phyloP scores from a whole-genome alignment of 164 flowering plant genomes.

The Malania oleifera region DNA sequence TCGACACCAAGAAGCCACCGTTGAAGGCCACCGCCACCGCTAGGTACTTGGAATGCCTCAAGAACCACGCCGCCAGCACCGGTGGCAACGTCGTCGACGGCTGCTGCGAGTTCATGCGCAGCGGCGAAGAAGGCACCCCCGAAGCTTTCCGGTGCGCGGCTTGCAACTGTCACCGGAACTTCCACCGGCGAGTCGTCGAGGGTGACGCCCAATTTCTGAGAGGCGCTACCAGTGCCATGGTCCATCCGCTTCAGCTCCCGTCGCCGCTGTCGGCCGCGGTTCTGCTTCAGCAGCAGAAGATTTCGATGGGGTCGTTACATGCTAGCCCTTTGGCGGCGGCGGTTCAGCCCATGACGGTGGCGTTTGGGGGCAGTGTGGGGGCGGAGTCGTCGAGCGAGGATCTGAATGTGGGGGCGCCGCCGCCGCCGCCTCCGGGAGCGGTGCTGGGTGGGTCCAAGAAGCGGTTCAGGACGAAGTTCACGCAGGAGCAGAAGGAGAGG shows the following conservation, averaged over 20 bases:
- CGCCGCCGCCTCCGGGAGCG: constrained; percentile 10
- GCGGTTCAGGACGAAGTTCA: constrained; percentile 38
- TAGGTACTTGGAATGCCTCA: constrained; percentile 36
- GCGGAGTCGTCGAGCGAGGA: constrained; percentile 38
- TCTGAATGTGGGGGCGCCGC: constrained; percentile 15
- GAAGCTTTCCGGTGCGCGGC: constrained; percentile 38
- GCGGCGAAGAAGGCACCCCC: constrained; percentile 31
- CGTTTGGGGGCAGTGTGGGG: constrained; percentile 24
- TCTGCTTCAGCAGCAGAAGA: constrained; percentile 11
- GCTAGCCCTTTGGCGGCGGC: constrained; percentile 12
- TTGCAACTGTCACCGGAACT: constrained; percentile 43
- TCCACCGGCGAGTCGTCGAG: constrained; percentile 34
- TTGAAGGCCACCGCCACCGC: constrained; percentile 2
- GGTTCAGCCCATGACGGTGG: constrained; percentile 28
- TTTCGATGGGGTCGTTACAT: constrained; percentile 12
- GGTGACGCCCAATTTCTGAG: constrained; percentile 21
- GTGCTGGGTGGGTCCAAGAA: constrained; percentile 29
- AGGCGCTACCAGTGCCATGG: constrained; percentile 1
- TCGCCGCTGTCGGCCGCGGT: constrained; percentile 19
- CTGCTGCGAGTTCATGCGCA: constrained; percentile 47
- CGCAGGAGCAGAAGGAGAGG: constrained; percentile 34
- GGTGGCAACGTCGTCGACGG: constrained; percentile 37
- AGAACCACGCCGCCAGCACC: constrained; percentile 39
- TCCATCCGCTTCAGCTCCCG: constrained; percentile 23
- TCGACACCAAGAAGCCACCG: not conserved